Base-by-base conservation (phyloP, 768 basidiomycete species). In the Termitomyces sp. region DNA sequence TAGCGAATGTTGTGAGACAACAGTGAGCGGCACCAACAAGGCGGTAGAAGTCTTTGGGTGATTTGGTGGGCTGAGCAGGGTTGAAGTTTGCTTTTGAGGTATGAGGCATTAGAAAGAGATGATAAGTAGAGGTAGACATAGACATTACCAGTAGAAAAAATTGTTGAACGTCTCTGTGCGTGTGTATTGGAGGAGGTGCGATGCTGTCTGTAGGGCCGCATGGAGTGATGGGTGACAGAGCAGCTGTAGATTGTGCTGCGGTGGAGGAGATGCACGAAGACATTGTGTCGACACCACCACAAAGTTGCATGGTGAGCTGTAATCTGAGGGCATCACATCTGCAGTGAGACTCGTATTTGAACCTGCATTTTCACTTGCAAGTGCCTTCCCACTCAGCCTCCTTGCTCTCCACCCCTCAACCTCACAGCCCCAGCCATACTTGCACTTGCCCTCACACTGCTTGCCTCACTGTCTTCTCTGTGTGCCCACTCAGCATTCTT, bases 401-500 rank as follows among this genome's bases (percentile, higher is more conserved):
- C 63, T 66, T 45, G 38, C 26, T 44, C 34, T 54, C 38, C 38
- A 30, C 14, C 19, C 41, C 41, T 30, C 55, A 30, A 35, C 54
- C 47, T 51, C 21, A 41, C 35, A 53, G 55, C 37, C 41, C 8
- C 44, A 44, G 37, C 35, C 5, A 28, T 17, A 28, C 26, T 5
- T 3, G 34, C 43, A 50, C 51, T 46, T 43, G 44, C 45, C 41
- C 34, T 34, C 12, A 12, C 34, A 14, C 32, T 62, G 41, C 66
- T 68, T 47, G 58, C 48, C 58, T 66, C 56, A 15, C 61, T 60
- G 34, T 65, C 59, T 43, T 78, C 75, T n/a, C 74, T 73, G 54
- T 77, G 78, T 47, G 77, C 79, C 77, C 83, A 87, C 32, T 93
- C 89, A 55, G 93, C 86, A 58, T 83, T 86, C 65, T 80, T 81